Conservation (phyloP, 2,329 filamentous ascomycete species). For the Colletotrichum sp. region DNA sequence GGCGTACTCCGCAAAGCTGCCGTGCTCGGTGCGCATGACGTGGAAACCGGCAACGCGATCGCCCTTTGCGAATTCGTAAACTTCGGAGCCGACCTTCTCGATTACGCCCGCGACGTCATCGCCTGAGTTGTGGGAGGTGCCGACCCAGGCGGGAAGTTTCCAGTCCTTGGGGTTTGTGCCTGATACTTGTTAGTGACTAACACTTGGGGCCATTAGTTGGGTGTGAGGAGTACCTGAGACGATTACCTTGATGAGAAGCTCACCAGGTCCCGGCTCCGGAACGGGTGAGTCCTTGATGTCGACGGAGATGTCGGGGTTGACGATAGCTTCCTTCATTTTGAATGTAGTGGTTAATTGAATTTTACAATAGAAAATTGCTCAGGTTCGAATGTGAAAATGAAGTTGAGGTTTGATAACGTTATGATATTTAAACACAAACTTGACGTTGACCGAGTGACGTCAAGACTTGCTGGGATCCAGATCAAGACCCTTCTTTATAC, state of each 20-base stretch:
- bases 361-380: not conserved
- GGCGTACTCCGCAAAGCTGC: constrained; percentile 66
- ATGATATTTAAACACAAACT: not conserved
- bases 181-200: not conserved
- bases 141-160: constrained; percentile 22
- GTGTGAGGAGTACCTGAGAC: constrained; percentile 7
- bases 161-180: constrained; percentile 32
- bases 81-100: constrained; percentile 21
- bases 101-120: constrained; percentile 29
- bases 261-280: constrained; percentile 20
- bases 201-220: rapidly evolving
- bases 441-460: not conserved
- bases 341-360: not conserved
- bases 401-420: not conserved
- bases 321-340: constrained; percentile 22
- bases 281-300: constrained; percentile 15
- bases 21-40: constrained; percentile 53
- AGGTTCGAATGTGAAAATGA: not conserved
- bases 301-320: constrained; percentile 7
- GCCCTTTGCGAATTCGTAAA: constrained; percentile 29
- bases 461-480: not conserved
- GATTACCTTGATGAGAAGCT: constrained; percentile 25
- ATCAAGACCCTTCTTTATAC: not conserved
- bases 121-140: constrained; percentile 15
- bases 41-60: constrained; percentile 55